Evolutionary conservation across 2,329 filamentous ascomycete species (phyloP).

Genomic region (Aspergillus pseudonomiae): DNA sequence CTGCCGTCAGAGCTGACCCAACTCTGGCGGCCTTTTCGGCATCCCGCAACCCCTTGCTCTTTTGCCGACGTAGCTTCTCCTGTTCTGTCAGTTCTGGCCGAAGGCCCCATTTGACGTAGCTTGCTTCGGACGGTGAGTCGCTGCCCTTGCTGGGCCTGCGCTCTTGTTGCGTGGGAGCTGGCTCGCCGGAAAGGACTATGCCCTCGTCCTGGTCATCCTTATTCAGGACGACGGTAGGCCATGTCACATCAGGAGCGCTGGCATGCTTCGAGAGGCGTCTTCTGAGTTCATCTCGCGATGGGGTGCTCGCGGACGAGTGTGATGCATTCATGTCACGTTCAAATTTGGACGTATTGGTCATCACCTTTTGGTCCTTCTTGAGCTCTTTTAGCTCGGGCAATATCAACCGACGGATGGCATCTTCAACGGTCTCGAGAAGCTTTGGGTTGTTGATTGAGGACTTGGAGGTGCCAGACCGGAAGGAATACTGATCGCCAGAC

Average conservation of each 20-base stretch:
- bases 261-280: slow-evolving; percentile 63
- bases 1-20: slow-evolving; percentile 62
- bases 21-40: slow-evolving; percentile 58
- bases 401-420: slow-evolving; percentile 86
- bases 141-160: slow-evolving; percentile 56
- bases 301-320: slow-evolving; percentile 58
- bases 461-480: slow-evolving; percentile 60
- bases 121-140: slow-evolving; percentile 50
- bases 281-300: slow-evolving; percentile 57
- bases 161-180: slow-evolving; percentile 54
- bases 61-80: slow-evolving; percentile 56
- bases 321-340: slow-evolving; percentile 66
- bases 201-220: slow-evolving; percentile 62
- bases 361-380: slow-evolving; percentile 84
- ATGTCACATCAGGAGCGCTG: slow-evolving; percentile 63
- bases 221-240: slow-evolving; percentile 64
- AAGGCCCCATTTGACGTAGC: slow-evolving; percentile 47
- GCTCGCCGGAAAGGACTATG: slow-evolving; percentile 58
- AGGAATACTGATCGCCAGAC: slow-evolving; percentile 61
- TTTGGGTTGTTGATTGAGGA: slow-evolving; percentile 92
- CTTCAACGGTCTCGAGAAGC: slow-evolving; percentile 86
- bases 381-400: slow-evolving; percentile 88
- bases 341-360: slow-evolving; percentile 70
- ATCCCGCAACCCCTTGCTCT: slow-evolving; percentile 59
- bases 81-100: slow-evolving; percentile 55